phyloP scores from a whole-genome alignment of 768 basidiomycete genomes.

The Austroboletus eburneus region DNA sequence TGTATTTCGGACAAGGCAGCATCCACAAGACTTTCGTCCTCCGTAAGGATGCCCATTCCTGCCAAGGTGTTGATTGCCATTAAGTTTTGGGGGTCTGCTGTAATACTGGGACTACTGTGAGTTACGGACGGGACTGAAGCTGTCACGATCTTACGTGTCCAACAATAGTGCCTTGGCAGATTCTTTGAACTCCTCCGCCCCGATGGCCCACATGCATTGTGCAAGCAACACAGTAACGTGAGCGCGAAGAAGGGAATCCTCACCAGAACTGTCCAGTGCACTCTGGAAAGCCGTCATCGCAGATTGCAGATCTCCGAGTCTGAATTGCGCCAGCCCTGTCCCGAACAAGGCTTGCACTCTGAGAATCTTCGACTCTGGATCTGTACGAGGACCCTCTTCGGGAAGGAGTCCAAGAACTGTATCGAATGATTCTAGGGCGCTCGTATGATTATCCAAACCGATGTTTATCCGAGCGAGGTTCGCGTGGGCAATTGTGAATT shows the following conservation, averaged over 20 bases:
- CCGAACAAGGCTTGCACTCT: slow-evolving; percentile 67
- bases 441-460: slow-evolving; percentile 51
- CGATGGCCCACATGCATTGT: slow-evolving; percentile 80
- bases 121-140: slow-evolving; percentile 1
- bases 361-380: slow-evolving; percentile 37
- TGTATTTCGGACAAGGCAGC: slow-evolving; percentile 83
- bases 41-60: slow-evolving; percentile 83
- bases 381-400: slow-evolving; percentile 38
- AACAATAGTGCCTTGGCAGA: slow-evolving; percentile 74
- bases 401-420: slow-evolving; percentile 66
- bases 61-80: slow-evolving; percentile 79
- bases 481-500: slow-evolving; percentile 75
- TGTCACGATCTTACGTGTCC: slow-evolving; percentile 58
- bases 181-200: slow-evolving; percentile 71
- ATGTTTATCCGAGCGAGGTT: slow-evolving; percentile 78
- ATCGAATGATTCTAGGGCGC: slow-evolving; percentile 66
- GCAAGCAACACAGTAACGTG: slow-evolving; percentile 78
- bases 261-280: slow-evolving; percentile 53
- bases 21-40: slow-evolving; percentile 76
- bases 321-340: slow-evolving; percentile 68
- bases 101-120: slow-evolving; percentile 52
- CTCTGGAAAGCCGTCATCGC: slow-evolving; percentile 67
- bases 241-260: slow-evolving; percentile 48
- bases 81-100: slow-evolving; percentile 72
- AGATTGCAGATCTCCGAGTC: slow-evolving; percentile 52